These are phyloP conservation scores for Yamadazyma triangularis DNA, from an alignment of 1,139 yeast genomes.

Conservation along the genomic window DNA sequence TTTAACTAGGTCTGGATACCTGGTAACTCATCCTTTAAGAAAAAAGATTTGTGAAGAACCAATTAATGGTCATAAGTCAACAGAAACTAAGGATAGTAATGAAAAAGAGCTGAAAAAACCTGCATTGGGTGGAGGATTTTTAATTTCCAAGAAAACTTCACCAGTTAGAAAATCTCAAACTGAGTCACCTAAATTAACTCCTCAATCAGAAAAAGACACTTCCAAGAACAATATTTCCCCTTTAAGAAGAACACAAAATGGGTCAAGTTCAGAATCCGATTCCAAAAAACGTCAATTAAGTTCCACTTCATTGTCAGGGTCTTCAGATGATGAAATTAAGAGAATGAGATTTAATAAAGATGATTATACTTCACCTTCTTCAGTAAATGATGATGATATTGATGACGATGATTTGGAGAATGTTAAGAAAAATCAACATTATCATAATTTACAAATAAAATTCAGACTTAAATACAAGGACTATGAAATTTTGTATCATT, in stretches of 20 bases:
- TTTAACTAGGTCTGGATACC: conserved; percentile 40
- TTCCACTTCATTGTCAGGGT: conserved; percentile 12
- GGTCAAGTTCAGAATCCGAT: too few species aligned
- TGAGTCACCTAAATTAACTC: conserved; percentile 9
- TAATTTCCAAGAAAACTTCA: conserved; percentile 10
- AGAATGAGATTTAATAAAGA: conserved; percentile 11
- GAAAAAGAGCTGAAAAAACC: conserved; percentile 1
- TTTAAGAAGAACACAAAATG: neutral
- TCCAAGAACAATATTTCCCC: conserved; percentile 1
- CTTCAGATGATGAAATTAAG: conserved; percentile 18
- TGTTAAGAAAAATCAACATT: conserved; percentile 18
- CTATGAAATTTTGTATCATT: conserved; percentile 30
- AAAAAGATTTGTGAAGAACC: conserved; percentile 25
- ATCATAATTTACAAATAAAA: conserved; percentile 28
- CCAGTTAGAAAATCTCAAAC: conserved; percentile 11
- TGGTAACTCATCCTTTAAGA: conserved; percentile 43
- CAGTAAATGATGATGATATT: conserved; percentile 21
- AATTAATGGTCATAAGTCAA: too few species aligned
- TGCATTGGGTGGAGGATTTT: conserved; percentile 15
- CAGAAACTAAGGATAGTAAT: conserved; percentile 13
- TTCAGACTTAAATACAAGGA: conserved; percentile 36
- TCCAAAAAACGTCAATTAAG: conserved; percentile 10
- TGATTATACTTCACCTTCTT: conserved; percentile 28
- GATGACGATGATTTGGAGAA: conserved; percentile 8
- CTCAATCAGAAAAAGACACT: conserved; percentile 6